phyloP scores from a whole-genome alignment of 768 basidiomycete genomes.

The Ramaria sp. region DNA sequence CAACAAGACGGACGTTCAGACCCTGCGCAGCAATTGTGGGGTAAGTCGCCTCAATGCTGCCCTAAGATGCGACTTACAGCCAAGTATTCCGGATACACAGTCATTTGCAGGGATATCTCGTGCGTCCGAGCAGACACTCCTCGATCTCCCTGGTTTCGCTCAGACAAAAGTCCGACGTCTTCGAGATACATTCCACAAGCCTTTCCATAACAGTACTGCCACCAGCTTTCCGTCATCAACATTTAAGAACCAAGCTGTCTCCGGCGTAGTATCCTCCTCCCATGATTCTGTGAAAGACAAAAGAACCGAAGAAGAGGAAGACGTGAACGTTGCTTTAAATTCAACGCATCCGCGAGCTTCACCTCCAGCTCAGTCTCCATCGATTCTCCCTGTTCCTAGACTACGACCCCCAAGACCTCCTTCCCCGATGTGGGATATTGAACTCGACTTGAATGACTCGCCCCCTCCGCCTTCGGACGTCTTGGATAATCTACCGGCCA shows the following conservation, averaged over 20 bases:
- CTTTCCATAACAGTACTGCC: conserved; percentile 64
- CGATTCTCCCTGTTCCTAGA: background rate
- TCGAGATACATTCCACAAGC: conserved; percentile 83
- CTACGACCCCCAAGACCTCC: conserved; percentile 23
- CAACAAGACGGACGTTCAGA: conserved; percentile 96
- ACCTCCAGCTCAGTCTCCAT: background rate
- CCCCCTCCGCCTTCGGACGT: background rate
- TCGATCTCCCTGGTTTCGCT: conserved; percentile 85
- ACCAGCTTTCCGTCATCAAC: conserved; percentile 27
- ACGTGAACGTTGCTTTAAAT: background rate
- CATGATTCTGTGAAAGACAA: background rate
- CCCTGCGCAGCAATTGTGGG: conserved; percentile 82
- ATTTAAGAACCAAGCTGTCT: background rate
- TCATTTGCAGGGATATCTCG: conserved; percentile 76
- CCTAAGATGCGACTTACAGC: background rate
- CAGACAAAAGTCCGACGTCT: conserved; percentile 88
- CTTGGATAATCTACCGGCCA: background rate
- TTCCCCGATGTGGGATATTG: conserved; percentile 69
- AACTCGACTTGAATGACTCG: conserved; percentile 32
- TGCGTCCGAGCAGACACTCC: conserved; percentile 63
- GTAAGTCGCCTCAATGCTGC: conserved; percentile 37
- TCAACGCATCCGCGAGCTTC: too few species aligned
- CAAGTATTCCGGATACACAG: conserved; percentile 27
- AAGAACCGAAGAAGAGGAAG: background rate
- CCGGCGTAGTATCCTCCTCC: background rate